Percentiles rank a stretch among this genome's conserved stretches.
Conservation (phyloP, 2,329 filamentous ascomycete genomes). For the Ophiosphaerella narmari region DNA sequence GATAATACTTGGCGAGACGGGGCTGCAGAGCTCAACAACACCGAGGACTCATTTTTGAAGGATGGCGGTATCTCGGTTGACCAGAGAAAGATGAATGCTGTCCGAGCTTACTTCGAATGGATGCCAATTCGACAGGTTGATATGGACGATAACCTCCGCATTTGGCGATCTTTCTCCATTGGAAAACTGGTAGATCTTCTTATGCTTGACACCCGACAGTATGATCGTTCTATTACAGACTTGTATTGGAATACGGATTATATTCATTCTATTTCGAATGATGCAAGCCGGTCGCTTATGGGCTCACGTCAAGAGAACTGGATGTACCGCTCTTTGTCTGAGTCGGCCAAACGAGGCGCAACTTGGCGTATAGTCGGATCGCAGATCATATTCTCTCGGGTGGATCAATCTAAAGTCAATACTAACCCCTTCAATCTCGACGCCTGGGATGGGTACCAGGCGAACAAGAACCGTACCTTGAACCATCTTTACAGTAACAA, state of each 20-base stretch:
- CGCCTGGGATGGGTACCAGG: slow-evolving; percentile 68
- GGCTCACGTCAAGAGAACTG: slow-evolving; percentile 74
- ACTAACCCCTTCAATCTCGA: slow-evolving; percentile 60
- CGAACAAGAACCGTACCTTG: slow-evolving; percentile 73
- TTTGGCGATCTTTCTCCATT: slow-evolving; percentile 50
- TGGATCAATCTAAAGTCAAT: slow-evolving; percentile 55
- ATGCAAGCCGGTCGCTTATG: slow-evolving; percentile 72
- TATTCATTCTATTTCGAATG: slow-evolving; percentile 65
- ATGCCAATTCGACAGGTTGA: slow-evolving; percentile 52
- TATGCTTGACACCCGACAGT: slow-evolving; percentile 51
- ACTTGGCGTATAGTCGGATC: slow-evolving; percentile 74
- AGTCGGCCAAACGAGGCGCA: slow-evolving; percentile 66
- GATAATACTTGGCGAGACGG: slow-evolving; percentile 52
- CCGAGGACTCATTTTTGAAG: slow-evolving; percentile 48
- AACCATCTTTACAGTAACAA: slow-evolving; percentile 68
- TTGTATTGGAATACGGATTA: slow-evolving; percentile 65
- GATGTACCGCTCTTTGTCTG: slow-evolving; percentile 57
- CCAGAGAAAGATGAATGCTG: slow-evolving; percentile 54
- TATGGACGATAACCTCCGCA: slow-evolving; percentile 50
- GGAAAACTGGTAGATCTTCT: slow-evolving; percentile 50
- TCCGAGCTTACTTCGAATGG: slow-evolving; percentile 53
- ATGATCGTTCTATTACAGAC: slow-evolving; percentile 51
- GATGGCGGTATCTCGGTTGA: slow-evolving; percentile 49
- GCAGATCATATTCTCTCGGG: slow-evolving; percentile 69
- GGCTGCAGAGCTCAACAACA: slow-evolving; percentile 48